These are phyloP conservation scores for Lathyrus aphaca DNA, from an alignment of 306 rosid species.

Conservation along the genomic window DNA sequence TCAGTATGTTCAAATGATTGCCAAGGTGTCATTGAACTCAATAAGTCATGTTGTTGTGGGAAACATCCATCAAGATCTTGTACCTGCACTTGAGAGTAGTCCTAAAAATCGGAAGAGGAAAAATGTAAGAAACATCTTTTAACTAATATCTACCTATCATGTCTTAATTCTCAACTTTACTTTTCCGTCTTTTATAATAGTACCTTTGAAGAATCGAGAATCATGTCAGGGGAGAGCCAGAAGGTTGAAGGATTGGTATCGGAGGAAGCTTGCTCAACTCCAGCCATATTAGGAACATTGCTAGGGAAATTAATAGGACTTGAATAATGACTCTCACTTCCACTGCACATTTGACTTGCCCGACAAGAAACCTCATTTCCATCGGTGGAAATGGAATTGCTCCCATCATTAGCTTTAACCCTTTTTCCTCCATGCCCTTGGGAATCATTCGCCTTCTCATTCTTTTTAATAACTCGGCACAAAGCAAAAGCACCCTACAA, in stretches of 20 bases:
- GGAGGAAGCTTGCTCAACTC: conserved; percentile 48
- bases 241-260: conserved; percentile 54
- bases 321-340: conserved; percentile 57
- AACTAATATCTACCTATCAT: conserved; percentile 2
- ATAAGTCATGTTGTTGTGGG: conserved; percentile 47
- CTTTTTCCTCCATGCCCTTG: conserved; percentile 41
- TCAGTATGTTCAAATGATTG: conserved; percentile 55
- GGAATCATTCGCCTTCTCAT: conserved; percentile 57
- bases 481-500: conserved; percentile 77
- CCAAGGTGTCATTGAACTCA: conserved; percentile 56
- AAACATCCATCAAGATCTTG: conserved; percentile 51
- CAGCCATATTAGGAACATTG: conserved; percentile 48
- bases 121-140: conserved; percentile 22
- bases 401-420: conserved; percentile 44
- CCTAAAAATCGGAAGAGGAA: conserved; percentile 52
- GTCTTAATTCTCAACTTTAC: neutral
- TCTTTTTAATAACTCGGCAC: conserved; percentile 82
- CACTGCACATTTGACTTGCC: conserved; percentile 45
- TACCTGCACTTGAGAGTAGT: conserved; percentile 59
- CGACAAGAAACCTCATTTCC: conserved; percentile 46
- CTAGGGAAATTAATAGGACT: conserved; percentile 54
- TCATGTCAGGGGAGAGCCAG: conserved; percentile 79
- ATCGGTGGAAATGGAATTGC: conserved; percentile 45
- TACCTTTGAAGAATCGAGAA: conserved; percentile 93
- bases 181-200: neutral